Conservation (phyloP, 805 yeast genomes). For the Saccharomycopsis vini region DNA sequence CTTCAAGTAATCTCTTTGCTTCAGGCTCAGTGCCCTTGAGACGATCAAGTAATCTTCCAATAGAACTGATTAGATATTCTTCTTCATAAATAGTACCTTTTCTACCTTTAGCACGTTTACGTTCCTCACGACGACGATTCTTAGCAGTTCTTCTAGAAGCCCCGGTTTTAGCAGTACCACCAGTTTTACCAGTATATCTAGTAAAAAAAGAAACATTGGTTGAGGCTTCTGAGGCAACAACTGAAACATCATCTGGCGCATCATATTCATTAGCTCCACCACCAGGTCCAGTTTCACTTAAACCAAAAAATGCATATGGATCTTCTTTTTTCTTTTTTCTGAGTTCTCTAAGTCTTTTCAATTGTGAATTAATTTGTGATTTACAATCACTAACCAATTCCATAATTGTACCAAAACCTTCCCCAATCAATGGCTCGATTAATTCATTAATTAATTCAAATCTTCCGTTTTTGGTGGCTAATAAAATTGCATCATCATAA, state of each 20-base stretch:
- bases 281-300: constrained; percentile 35
- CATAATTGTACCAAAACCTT: constrained; percentile 80
- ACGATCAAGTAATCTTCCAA: constrained; percentile 81
- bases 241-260: constrained; percentile 86
- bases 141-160: constrained; percentile 89
- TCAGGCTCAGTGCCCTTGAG: constrained; percentile 67
- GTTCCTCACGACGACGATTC: constrained; percentile 88
- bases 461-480: constrained; percentile 37
- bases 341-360: constrained; percentile 73
- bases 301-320: constrained; percentile 70
- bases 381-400: constrained; percentile 92
- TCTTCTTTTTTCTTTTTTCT: constrained; percentile 76
- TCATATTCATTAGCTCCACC: constrained; percentile 40
- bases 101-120: constrained; percentile 93
- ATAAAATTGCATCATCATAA: constrained; percentile 68
- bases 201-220: constrained; percentile 91
- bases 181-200: constrained; percentile 90
- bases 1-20: constrained; percentile 64
- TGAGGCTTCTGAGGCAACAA: constrained; percentile 91
- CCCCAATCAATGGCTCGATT: constrained; percentile 69
- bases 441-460: constrained; percentile 36
- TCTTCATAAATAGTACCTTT: constrained; percentile 97
- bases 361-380: constrained; percentile 75
- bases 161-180: constrained; percentile 94
- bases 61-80: constrained; percentile 81